Evolutionary conservation across 2,329 filamentous ascomycete genomes (phyloP).

Genomic region (Gyromitra esculenta): DNA sequence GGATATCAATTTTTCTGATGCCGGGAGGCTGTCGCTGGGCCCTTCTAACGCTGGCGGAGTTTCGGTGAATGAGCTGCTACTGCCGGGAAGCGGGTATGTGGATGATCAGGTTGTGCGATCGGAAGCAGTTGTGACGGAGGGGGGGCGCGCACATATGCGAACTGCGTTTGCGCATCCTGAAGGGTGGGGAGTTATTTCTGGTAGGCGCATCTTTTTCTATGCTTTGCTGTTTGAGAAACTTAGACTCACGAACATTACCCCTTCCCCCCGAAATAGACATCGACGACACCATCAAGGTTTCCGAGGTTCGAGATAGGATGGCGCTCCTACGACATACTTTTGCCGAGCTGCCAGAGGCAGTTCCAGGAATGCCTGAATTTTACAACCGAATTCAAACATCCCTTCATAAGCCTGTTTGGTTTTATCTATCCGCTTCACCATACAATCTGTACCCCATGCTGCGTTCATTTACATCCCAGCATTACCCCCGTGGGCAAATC

Average conservation of each 20-base stretch:
- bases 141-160: conserved; percentile 70
- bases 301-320: conserved; percentile 79
- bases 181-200: conserved; percentile 85
- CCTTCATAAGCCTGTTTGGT: conserved; percentile 75
- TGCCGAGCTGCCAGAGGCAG: conserved; percentile 74
- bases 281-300: conserved; percentile 95
- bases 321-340: conserved; percentile 88
- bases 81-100: conserved; percentile 63
- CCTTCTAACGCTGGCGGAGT: conserved; percentile 76
- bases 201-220: conserved; percentile 60
- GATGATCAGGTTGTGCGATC: conserved; percentile 65
- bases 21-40: conserved; percentile 67
- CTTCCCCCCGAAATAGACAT: conserved; percentile 71
- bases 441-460: conserved; percentile 95
- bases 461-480: conserved; percentile 73
- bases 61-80: conserved; percentile 69
- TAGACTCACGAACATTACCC: not conserved
- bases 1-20: conserved; percentile 69
- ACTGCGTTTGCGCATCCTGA: conserved; percentile 79
- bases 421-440: conserved; percentile 92
- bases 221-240: no score
- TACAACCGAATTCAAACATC: conserved; percentile 73
- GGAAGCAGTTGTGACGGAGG: conserved; percentile 65
- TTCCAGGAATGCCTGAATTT: conserved; percentile 83
- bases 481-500: conserved; percentile 81